Conservation (phyloP, 305 asterid species). For the Solanum hybrid region DNA sequence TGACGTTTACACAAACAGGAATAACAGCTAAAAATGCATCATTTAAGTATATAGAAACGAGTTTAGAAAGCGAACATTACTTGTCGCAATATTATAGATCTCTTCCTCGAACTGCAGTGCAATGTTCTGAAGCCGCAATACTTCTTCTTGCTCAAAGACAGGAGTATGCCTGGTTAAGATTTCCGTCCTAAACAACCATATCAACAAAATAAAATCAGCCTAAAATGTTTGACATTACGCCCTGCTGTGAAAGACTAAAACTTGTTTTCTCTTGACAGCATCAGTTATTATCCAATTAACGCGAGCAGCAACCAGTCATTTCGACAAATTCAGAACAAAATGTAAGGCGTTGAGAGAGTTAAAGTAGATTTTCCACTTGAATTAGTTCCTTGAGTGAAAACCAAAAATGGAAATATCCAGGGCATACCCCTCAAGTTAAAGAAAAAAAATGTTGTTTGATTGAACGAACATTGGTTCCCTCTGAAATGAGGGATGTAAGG, state of each 20-base stretch:
- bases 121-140: constrained; percentile 43
- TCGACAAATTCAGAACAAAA: not conserved
- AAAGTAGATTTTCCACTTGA: not conserved
- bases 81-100: constrained; percentile 54
- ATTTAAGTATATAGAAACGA: not conserved
- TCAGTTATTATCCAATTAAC: not conserved
- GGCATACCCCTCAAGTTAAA: not conserved
- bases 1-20: not conserved
- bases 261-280: not conserved
- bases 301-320: not conserved
- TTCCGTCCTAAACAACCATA: constrained; percentile 39
- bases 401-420: not conserved
- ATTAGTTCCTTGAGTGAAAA: not conserved
- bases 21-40: not conserved
- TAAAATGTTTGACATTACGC: not conserved
- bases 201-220: not conserved
- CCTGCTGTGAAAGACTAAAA: not conserved
- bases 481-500: not conserved
- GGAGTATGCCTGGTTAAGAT: constrained; percentile 67
- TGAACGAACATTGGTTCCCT: not conserved
- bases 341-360: not conserved
- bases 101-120: constrained; percentile 69
- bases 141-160: constrained; percentile 45
- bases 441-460: not conserved
- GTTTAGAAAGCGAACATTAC: constrained; percentile 15